These are phyloP conservation scores for Rubroshorea leprosula DNA, from an alignment of 345 rosid species.

Conservation along the genomic window DNA sequence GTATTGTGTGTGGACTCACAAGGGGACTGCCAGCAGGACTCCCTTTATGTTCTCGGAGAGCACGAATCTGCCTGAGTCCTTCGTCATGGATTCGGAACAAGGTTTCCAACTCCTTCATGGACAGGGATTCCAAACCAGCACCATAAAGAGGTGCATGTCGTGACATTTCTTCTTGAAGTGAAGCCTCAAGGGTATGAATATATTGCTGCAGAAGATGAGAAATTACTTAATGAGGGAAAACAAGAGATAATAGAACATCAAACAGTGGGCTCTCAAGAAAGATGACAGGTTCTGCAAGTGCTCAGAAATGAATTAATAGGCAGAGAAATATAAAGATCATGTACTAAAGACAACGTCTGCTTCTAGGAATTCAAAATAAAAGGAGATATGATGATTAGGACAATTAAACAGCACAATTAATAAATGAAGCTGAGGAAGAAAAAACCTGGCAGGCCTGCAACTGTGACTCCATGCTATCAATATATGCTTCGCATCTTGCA, in stretches of 20 bases:
- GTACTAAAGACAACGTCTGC: neutral
- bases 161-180: slow-evolving; percentile 83
- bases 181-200: slow-evolving; percentile 62
- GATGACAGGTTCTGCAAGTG: too few species aligned
- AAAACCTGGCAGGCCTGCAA: slow-evolving; percentile 89
- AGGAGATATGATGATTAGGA: neutral
- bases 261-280: too few species aligned
- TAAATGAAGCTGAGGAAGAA: slow-evolving; percentile 1
- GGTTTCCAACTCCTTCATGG: slow-evolving; percentile 89
- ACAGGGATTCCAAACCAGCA: slow-evolving; percentile 82
- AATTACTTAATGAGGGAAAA: neutral
- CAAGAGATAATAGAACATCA: neutral
- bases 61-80: slow-evolving; percentile 82
- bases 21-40: slow-evolving; percentile 70
- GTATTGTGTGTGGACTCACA: slow-evolving; percentile 44
- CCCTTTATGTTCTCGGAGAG: slow-evolving; percentile 73
- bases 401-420: neutral
- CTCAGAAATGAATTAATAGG: too few species aligned
- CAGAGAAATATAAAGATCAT: neutral
- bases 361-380: neutral
- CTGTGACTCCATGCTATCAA: slow-evolving; percentile 87
- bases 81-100: slow-evolving; percentile 87
- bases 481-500: slow-evolving; percentile 87
- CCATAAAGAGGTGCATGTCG: slow-evolving; percentile 95
- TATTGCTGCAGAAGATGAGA: slow-evolving; percentile 67